These are phyloP conservation scores for Curvularia sp. DNA, from an alignment of 2,329 filamentous ascomycete species.

Conservation along the genomic window DNA sequence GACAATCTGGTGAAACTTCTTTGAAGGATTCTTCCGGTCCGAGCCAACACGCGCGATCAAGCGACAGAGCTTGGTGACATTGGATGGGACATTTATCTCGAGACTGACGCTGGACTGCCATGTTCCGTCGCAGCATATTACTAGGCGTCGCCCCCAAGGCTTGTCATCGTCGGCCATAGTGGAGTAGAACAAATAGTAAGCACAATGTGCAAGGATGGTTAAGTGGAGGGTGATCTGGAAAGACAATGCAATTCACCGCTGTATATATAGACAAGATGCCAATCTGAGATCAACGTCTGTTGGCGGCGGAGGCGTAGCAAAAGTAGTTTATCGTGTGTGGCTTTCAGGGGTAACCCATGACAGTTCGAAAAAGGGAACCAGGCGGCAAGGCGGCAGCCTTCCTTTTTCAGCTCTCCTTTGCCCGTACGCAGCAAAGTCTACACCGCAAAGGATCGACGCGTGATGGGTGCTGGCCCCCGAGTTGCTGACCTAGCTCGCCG, in stretches of 20 bases:
- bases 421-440: conserved; percentile 6
- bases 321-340: conserved; percentile 9
- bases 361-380: conserved; percentile 1
- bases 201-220: neutral
- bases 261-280: conserved; percentile 5
- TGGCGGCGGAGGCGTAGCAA: conserved; percentile 4
- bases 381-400: conserved; percentile 8
- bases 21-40: conserved; percentile 29
- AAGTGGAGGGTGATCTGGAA: neutral
- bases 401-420: neutral
- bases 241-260: neutral
- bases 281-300: conserved; percentile 12
- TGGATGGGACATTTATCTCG: conserved; percentile 45
- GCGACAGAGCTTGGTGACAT: conserved; percentile 47
- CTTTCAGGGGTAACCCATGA: conserved; percentile 14
- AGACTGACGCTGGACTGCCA: conserved; percentile 45
- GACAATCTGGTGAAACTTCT: conserved; percentile 46
- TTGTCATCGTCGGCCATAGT: conserved; percentile 25
- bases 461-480: conserved; percentile 14
- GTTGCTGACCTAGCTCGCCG: conserved; percentile 14
- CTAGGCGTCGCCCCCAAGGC: conserved; percentile 42
- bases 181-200: neutral
- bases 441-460: conserved; percentile 12
- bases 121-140: conserved; percentile 49
- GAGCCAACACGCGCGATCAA: conserved; percentile 40